Base-by-base conservation (phyloP, 2,329 filamentous ascomycete genomes). In the Phialophora verrucosa region DNA sequence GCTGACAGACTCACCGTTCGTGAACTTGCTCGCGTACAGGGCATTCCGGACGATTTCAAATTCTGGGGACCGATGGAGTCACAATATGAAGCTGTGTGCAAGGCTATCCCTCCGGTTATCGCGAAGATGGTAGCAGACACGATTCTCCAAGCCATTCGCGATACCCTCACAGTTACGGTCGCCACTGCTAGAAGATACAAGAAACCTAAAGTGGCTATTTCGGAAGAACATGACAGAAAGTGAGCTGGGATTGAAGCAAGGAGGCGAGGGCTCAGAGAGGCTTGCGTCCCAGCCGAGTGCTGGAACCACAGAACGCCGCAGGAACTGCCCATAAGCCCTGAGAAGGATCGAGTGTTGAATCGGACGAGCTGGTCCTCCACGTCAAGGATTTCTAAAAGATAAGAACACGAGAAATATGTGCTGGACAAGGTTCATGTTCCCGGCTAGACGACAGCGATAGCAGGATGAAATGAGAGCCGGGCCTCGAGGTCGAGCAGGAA, bases 11-110 rank as follows among this genome's bases (percentile, higher is more conserved):
- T 71, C 7, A 71, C 64, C 10, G 57, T 70, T 11, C 66, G 70
- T 3, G 70, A 71, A 44, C 50, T 70, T 25, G 70, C 70, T 12
- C 70, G 68, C 4, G 35, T 71, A 8, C 64, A 70, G 47, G 70
- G 70, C 6, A 65, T 71, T 57, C 61, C 63, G 2, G 70, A 71
- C 44, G 63, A 71, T 25, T 70, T 70, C 32, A 27, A 64, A 23
- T 69, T 71, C 32, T 65, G 57, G 42, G 58, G 62, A 25, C 56
- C 67, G 1, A 49, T 27, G 4, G 61, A 51, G 5, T 25, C 56
- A 2, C 65, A 69, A 44, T 68, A 68, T 35, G 35, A 63, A 11
- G 47, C 56, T 25, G 59, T 71, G 2, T 65, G 56, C 42, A 51
- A 55, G n/a, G 67, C 69, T 5, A 29, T 71, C 12, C 69, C 69